phyloP scores from a whole-genome alignment of 2,329 filamentous ascomycete genomes.

The Fusarium ramigenum region DNA sequence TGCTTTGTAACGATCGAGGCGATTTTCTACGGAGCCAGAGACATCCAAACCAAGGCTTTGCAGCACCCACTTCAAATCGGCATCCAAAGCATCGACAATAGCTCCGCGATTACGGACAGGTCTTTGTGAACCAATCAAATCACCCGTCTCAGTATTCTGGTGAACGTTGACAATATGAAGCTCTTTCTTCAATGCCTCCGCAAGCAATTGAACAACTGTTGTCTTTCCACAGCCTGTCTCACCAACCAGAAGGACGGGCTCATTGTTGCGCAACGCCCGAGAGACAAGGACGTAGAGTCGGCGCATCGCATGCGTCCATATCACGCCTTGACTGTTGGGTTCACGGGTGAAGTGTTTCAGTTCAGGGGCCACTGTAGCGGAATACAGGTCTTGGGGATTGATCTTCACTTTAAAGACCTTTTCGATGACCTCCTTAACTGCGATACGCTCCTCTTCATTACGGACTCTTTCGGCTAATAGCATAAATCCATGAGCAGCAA shows the following conservation, averaged over 20 bases:
- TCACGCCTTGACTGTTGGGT: slow-evolving; percentile 70
- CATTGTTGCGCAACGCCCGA: slow-evolving; percentile 85
- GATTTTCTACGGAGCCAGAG: slow-evolving; percentile 59
- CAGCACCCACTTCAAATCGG: slow-evolving; percentile 66
- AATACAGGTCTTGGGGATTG: slow-evolving; percentile 78
- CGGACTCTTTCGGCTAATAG: slow-evolving; percentile 92
- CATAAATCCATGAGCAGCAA: slow-evolving; percentile 96
- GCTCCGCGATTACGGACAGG: slow-evolving; percentile 86
- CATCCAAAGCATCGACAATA: slow-evolving; percentile 71
- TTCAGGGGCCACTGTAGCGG: slow-evolving; percentile 64
- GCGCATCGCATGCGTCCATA: slow-evolving; percentile 97
- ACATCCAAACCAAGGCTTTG: slow-evolving; percentile 51
- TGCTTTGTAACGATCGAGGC: slow-evolving; percentile 66
- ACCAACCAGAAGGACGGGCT: slow-evolving; percentile 92
- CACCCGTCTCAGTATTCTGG: slow-evolving; percentile 97
- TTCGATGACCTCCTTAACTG: slow-evolving; percentile 89
- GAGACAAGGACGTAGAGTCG: slow-evolving; percentile 90
- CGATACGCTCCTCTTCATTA: slow-evolving; percentile 84
- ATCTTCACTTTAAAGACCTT: slow-evolving; percentile 88
- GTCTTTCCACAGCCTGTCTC: slow-evolving; percentile 99
- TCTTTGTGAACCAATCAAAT: slow-evolving; percentile 94
- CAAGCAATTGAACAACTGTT: slow-evolving; percentile 91
- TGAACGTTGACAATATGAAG: slow-evolving; percentile 96
- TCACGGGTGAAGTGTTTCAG: slow-evolving; percentile 59
- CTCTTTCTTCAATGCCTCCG: slow-evolving; percentile 78